A percentile compares a stretch with the other conserved stretches of the same genome.
These are phyloP conservation scores for Picea glauca DNA, from an alignment of 75 land plant genomes.

Conservation along the genomic window DNA sequence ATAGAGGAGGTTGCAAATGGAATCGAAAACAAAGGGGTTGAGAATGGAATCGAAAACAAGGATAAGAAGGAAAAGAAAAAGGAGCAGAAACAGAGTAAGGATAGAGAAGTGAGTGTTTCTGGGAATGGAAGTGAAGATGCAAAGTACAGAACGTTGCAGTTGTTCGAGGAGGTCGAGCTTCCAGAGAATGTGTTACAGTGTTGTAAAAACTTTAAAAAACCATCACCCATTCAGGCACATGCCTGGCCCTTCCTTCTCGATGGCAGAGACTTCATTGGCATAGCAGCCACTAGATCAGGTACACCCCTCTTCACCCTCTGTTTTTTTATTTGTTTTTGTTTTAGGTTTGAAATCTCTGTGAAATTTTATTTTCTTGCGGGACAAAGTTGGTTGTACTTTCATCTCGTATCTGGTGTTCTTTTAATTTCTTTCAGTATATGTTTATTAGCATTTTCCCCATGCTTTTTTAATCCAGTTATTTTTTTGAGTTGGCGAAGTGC, in stretches of 20 bases:
- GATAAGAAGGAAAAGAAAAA: background rate
- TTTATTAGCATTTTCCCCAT: no score
- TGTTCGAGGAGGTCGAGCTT: slow-evolving; percentile 48
- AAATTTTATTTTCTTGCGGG: no score
- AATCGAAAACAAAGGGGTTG: slow-evolving; percentile 5
- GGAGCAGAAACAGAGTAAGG: slow-evolving; percentile 1
- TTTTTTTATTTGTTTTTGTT: background rate
- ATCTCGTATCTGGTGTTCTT: no score
- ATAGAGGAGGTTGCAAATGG: background rate
- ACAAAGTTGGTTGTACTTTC: no score
- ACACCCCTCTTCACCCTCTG: background rate
- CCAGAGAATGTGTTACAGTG: slow-evolving; percentile 66
- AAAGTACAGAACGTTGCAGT: slow-evolving; percentile 57
- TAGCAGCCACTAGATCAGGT: slow-evolving; percentile 96
- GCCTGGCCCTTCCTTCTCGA: slow-evolving; percentile 93
- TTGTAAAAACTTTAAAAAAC: slow-evolving; percentile 70
- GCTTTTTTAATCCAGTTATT: no score
- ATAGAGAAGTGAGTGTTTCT: slow-evolving; percentile 31
- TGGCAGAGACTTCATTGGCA: slow-evolving; percentile 90
- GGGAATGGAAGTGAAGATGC: slow-evolving; percentile 51
- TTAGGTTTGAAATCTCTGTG: no score
- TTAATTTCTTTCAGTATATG: no score
- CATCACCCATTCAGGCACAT: slow-evolving; percentile 88
- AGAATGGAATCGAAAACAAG: slow-evolving; percentile 10
- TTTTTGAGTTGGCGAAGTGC: no score